Evolutionary conservation across 148 eudicot species (phyloP).

Genomic region (Cornus kousa): DNA sequence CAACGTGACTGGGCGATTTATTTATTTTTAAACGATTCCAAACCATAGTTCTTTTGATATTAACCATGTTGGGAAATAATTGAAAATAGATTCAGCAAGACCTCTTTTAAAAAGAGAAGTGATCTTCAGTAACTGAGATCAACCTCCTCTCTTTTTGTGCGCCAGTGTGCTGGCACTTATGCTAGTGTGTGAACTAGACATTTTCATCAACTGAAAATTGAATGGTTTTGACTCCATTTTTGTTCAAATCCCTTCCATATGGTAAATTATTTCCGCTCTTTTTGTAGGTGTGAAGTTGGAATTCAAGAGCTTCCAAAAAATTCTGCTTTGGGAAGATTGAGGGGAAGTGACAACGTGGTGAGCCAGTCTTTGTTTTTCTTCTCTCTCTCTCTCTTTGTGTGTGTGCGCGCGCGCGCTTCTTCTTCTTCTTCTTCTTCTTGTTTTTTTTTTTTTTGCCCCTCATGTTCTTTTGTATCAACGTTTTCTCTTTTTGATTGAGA

Average conservation of each 20-base stretch:
- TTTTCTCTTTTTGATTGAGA: no score
- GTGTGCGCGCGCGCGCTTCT: no score
- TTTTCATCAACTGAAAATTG: background rate
- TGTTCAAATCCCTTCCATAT: background rate
- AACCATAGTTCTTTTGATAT: background rate
- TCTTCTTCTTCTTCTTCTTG: no score
- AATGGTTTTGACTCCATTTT: background rate
- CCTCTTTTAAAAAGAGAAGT: background rate
- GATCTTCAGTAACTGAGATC: background rate
- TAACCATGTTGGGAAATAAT: background rate
- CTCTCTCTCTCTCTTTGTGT: background rate
- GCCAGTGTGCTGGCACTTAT: background rate
- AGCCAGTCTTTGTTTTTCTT: slow-evolving; percentile 3
- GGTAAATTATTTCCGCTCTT: slow-evolving; percentile 2
- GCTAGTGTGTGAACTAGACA: slow-evolving; percentile 3
- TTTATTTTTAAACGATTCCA: background rate
- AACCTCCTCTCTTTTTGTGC: background rate
- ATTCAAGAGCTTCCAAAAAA: slow-evolving; percentile 78
- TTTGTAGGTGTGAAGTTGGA: slow-evolving; percentile 80
- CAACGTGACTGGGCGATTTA: background rate
- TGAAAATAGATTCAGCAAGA: background rate
- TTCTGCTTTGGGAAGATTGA: slow-evolving; percentile 72
- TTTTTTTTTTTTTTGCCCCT: background rate
- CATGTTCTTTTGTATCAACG: background rate
- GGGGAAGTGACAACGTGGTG: slow-evolving; percentile 98